Evolutionary conservation across 441 rosid species (phyloP).

Genomic region (Oxalis stricta): DNA sequence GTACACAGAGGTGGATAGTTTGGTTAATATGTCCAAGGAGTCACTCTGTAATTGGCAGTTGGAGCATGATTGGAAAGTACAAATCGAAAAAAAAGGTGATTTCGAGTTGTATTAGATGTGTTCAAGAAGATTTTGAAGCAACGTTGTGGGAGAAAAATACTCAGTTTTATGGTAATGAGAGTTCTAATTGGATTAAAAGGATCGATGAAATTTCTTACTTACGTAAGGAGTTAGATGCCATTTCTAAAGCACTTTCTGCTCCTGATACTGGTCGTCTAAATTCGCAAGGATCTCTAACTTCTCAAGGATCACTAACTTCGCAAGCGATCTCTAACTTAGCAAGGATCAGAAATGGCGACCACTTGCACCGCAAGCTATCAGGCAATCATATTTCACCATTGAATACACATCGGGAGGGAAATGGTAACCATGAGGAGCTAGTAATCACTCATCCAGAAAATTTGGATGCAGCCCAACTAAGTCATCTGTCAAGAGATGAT

Average conservation of each 20-base stretch:
- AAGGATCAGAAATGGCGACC: conserved; percentile 24
- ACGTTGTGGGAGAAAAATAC: conserved; percentile 30
- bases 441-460: conserved; percentile 35
- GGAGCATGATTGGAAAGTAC: conserved; percentile 37
- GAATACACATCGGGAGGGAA: conserved; percentile 33
- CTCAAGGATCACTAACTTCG: conserved; percentile 25
- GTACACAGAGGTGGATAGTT: conserved; percentile 19
- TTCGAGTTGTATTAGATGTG: conserved; percentile 29
- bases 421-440: conserved; percentile 55
- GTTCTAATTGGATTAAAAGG: conserved; percentile 26
- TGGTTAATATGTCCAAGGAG: conserved; percentile 22
- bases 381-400: conserved; percentile 31
- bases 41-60: conserved; percentile 34
- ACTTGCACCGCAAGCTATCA: conserved; percentile 41
- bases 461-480: conserved; percentile 28
- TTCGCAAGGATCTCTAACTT: conserved; percentile 37
- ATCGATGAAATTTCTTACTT: conserved; percentile 49
- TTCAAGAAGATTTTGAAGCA: conserved; percentile 50
- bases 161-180: conserved; percentile 18
- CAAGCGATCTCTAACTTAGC: conserved; percentile 34
- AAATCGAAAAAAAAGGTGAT: conserved; percentile 39
- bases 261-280: conserved; percentile 40
- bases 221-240: conserved; percentile 55
- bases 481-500: conserved; percentile 30
- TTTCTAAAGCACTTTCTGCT: conserved; percentile 35